Evolutionary conservation across 1,284 basidiomycete genomes (phyloP), one percentile per base, ranked within the genome.

Genomic region (Marasmius fiardii): DNA sequence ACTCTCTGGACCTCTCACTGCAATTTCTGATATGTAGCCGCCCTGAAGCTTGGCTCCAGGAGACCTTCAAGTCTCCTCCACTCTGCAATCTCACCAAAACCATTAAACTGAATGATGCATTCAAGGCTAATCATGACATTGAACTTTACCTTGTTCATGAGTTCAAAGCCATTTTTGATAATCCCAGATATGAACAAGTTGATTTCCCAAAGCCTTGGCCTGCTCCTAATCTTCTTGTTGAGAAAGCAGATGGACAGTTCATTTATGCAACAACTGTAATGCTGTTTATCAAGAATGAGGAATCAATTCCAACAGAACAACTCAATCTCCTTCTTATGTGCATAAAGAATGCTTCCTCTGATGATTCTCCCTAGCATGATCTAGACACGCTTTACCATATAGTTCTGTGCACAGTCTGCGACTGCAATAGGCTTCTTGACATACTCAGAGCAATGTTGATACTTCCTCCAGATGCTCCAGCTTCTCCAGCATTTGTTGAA

Each of bases 181-280:
- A 20, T 18, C 50, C 8, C 14, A n/a, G 8, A 11, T 28, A 18
- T 11, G 2, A 11, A 6, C 20, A 21, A 3, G 8, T 21, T 21
- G 11, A 20, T 5, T n/a, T 53, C 12, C 43, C 34, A 21, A 6
- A 20, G 4, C 26, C 24, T 3, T 68, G 66, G 66, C 67, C 66
- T 0, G 50, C 59, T 1, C 23, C 52, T 0, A 50, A 55, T 4
- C 37, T 50, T 7, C 59, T 67, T 10, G 63, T 65, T 5, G 52
- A 61, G 28, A 59, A 63, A 11, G 58, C 66, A 6, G 55, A 57
- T 7, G 65, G 65, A 0, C 64, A 67, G 43, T 66, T 62, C 34
- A 61, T 63, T 11, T 68, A 68, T 53, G 64, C 66, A 1, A 52
- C 63, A 1, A 65, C 66, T 3, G 63, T 67, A 2, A 61, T 68